Evolutionary conservation across 768 basidiomycete species (phyloP).

Genomic region (Nevesoporus exiguus): DNA sequence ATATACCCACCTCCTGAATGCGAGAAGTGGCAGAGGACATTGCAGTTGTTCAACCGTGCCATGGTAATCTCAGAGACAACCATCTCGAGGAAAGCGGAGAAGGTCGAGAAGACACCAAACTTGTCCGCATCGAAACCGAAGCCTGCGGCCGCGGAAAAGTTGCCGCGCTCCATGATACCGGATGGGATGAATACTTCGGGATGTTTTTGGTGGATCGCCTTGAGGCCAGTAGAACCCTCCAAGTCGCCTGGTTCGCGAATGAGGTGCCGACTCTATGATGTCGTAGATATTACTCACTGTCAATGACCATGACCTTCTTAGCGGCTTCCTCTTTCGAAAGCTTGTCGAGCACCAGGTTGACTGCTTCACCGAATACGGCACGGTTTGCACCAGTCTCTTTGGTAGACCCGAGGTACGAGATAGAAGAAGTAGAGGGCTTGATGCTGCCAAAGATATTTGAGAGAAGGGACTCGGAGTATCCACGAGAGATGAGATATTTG

Average conservation of each 20-base stretch:
- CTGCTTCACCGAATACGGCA: constrained; percentile 82
- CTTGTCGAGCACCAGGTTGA: constrained; percentile 71
- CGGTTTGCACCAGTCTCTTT: constrained; percentile 79
- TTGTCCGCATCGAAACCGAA: constrained; percentile 83
- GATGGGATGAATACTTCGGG: constrained; percentile 83
- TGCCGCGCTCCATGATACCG: constrained; percentile 86
- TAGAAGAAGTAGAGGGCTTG: constrained; percentile 55
- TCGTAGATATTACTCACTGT: constrained; percentile 47
- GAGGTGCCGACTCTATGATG: neutral
- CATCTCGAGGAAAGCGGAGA: constrained; percentile 93
- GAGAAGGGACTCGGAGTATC: constrained; percentile 48
- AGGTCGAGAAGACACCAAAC: constrained; percentile 87
- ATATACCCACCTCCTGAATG: constrained; percentile 69
- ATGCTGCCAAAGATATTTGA: constrained; percentile 58
- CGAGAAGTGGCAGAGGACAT: constrained; percentile 85
- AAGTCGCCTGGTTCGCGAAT: constrained; percentile 55
- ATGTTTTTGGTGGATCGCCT: constrained; percentile 85
- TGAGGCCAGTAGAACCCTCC: constrained; percentile 87
- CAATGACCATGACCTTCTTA: constrained; percentile 83
- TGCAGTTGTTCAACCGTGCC: constrained; percentile 89
- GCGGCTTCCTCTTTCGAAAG: constrained; percentile 73
- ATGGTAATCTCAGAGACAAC: constrained; percentile 84
- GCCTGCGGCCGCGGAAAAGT: constrained; percentile 81
- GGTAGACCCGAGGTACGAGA: constrained; percentile 63
- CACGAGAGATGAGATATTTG: constrained; percentile 65